These are phyloP conservation scores for Fusarium keratoplasticum DNA, from an alignment of 2,329 filamentous ascomycete species.

Conservation along the genomic window DNA sequence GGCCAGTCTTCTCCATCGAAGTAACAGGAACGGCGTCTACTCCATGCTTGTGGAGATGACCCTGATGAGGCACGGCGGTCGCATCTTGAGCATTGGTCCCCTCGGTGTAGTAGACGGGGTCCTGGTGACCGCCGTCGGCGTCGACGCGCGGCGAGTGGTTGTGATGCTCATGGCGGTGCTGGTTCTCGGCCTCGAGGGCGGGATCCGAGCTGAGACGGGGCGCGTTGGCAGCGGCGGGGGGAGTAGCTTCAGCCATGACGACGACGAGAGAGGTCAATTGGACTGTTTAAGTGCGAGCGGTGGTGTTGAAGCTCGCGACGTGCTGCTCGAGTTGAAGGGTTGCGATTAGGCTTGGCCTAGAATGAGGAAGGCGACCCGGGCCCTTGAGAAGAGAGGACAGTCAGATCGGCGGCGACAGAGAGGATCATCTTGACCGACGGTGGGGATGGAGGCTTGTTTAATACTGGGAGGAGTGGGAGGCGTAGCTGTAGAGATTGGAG, in stretches of 20 bases:
- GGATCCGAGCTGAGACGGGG: slow-evolving; percentile 39
- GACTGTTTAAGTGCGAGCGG: neutral
- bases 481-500: neutral
- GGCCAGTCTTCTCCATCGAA: slow-evolving; percentile 9
- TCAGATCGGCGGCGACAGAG: neutral
- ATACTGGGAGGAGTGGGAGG: neutral
- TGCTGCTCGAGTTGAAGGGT: neutral
- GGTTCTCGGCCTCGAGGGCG: slow-evolving; percentile 51
- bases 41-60: slow-evolving; percentile 46
- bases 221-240: neutral
- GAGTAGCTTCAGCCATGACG: slow-evolving; percentile 35
- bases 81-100: slow-evolving; percentile 52
- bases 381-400: slow-evolving; percentile 1
- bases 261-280: neutral
- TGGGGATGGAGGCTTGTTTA: neutral
- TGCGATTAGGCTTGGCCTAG: slow-evolving; percentile 26
- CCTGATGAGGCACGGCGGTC: slow-evolving; percentile 49
- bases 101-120: slow-evolving; percentile 63
- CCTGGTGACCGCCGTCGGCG: slow-evolving; percentile 49
- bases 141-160: slow-evolving; percentile 54
- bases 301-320: neutral
- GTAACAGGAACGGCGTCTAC: slow-evolving; percentile 22
- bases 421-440: neutral
- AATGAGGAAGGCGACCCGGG: neutral
- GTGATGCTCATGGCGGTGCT: slow-evolving; percentile 58